These are phyloP conservation scores for Vitis hybrid DNA, from an alignment of 177 flowering plant genomes.

Conservation along the genomic window DNA sequence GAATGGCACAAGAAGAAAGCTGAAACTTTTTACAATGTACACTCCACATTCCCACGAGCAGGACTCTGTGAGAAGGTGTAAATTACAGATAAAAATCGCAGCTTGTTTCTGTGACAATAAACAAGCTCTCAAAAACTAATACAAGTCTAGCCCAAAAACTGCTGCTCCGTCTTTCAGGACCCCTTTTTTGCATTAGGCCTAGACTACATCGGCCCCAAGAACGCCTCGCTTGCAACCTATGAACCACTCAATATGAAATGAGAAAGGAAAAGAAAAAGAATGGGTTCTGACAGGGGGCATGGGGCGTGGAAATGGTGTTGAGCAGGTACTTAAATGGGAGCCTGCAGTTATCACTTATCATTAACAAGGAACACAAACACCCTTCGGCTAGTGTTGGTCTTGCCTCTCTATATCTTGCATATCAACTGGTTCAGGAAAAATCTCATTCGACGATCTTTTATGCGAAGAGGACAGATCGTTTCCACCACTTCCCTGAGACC, in stretches of 20 bases:
- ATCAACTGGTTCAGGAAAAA: constrained; percentile 59
- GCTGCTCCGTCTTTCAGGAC: too few species aligned
- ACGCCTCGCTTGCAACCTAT: too few species aligned
- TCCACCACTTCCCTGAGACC: constrained; percentile 52
- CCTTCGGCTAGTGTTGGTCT: constrained; percentile 17
- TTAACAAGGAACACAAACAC: constrained; percentile 4
- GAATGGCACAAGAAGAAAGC: not conserved
- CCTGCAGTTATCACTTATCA: not conserved
- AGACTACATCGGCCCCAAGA: not conserved
- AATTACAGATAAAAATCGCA: constrained; percentile 6
- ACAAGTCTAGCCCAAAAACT: not conserved
- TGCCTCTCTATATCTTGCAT: constrained; percentile 35
- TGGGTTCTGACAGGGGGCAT: not conserved
- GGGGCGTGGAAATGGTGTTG: not conserved
- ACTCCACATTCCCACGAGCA: not conserved
- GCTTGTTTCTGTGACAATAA: constrained; percentile 6
- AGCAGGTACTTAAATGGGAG: not conserved
- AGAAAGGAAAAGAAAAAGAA: too few species aligned
- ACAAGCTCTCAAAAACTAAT: constrained; percentile 7
- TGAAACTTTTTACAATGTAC: not conserved
- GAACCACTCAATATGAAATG: too few species aligned
- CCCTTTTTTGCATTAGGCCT: too few species aligned
- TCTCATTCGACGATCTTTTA: constrained; percentile 59
- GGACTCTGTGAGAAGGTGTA: not conserved
- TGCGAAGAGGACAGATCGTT: constrained; percentile 43